Base-by-base conservation (phyloP, 441 rosid species). In the Brassica hybrid region DNA sequence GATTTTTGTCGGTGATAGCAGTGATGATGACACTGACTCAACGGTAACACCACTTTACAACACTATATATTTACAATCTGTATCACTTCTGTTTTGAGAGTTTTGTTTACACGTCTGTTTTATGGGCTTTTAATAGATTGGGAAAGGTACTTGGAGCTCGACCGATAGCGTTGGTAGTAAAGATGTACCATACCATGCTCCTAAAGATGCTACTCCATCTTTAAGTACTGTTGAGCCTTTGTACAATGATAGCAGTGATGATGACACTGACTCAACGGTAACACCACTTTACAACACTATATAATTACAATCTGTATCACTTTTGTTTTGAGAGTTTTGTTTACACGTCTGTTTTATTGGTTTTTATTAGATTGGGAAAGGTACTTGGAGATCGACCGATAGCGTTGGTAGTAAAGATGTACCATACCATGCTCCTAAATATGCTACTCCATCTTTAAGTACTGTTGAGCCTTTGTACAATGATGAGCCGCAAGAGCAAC, bases 241-340 rank as follows among this genome's bases (percentile, higher is more conserved):
- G 27, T 25, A 25, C 27, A 25, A 25, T 73, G 45, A 36, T 17
- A 21, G 69, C 77, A 23, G 77, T 68, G 81, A 78, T 25, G 7
- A 1, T 61, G 81, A 78, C 67, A 65, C 67, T 66, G 81, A 67
- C 69, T 78, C 81, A 72, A 67, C 13, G 74, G 81, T 78, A 78
- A 67, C 7, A 48, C 14, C 52, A 23, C 23, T 34, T 41, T 7
- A 3, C 73, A 5, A 66, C 32, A 9, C 41, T 10, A 11, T 57
- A 57, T 23, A 18, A 13, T 43, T 52, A 71, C 10, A 43, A 57
- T n/a, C 58, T 66, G 17, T 45, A 13, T 71, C 19, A 9, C 73
- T 61, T 56, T 5, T 71, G n/a, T 72, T 57, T 60, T 52, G 19
- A 41, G 10, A 5, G 0, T 18, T 6, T 60, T 71, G 17, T 64